A percentile compares a stretch with the other conserved stretches of the same genome.
These are phyloP conservation scores for Leccinum incarnatum DNA, from an alignment of 768 basidiomycete species.

Conservation along the genomic window DNA sequence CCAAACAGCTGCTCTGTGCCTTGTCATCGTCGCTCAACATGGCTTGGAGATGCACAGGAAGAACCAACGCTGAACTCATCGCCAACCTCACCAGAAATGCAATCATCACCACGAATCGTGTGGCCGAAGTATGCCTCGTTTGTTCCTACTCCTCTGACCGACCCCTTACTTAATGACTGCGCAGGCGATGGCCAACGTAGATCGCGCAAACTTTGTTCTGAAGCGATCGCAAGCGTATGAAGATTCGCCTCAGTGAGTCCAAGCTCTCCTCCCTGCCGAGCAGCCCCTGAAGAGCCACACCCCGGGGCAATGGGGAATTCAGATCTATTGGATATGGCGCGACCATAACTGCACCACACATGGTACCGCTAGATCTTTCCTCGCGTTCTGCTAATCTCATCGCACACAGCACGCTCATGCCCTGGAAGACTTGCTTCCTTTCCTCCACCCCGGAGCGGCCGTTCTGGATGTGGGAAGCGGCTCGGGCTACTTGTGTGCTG, in stretches of 20 bases:
- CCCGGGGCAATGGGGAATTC: neutral
- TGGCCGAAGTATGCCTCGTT: conserved; percentile 47
- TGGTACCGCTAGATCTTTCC: conserved; percentile 48
- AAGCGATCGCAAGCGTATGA: conserved; percentile 57
- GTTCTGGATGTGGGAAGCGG: conserved; percentile 92
- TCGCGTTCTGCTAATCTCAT: neutral
- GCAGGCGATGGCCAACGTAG: conserved; percentile 69
- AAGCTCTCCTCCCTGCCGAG: conserved; percentile 28
- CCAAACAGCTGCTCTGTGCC: conserved; percentile 7
- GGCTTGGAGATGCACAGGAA: conserved; percentile 82
- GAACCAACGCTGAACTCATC: conserved; percentile 70
- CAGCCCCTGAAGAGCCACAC: neutral
- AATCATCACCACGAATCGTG: conserved; percentile 55
- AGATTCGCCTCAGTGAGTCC: conserved; percentile 69
- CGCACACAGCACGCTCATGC: conserved; percentile 81
- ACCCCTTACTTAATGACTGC: conserved; percentile 3
- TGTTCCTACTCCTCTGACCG: neutral
- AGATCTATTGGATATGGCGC: conserved; percentile 80
- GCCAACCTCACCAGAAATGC: conserved; percentile 54
- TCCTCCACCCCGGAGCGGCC: conserved; percentile 63
- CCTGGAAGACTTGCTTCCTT: conserved; percentile 69
- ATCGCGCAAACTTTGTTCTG: conserved; percentile 67
- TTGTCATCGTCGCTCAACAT: conserved; percentile 35
- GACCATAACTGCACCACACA: conserved; percentile 96
- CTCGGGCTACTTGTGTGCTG: conserved; percentile 82